Conservation (phyloP, 2,329 filamentous ascomycete genomes). For the Ophiostoma perfectum region DNA sequence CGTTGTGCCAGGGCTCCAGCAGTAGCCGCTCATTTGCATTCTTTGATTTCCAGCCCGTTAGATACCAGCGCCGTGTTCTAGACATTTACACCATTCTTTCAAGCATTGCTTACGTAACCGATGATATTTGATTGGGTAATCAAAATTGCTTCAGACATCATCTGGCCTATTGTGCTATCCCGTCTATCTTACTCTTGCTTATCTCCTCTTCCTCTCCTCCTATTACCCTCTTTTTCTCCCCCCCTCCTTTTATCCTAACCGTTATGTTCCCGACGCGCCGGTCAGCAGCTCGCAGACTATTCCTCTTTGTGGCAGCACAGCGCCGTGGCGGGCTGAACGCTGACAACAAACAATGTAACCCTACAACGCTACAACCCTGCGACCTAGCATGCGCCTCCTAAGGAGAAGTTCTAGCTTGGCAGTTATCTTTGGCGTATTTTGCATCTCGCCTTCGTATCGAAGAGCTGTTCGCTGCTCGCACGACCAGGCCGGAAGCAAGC, state of each 20-base stretch:
- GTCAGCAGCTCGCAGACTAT: conserved; percentile 9
- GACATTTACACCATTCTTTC: not conserved
- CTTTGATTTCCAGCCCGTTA: not conserved
- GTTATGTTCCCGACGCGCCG: not conserved
- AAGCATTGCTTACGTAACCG: not conserved
- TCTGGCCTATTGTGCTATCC: not conserved
- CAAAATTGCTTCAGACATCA: not conserved
- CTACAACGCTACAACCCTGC: not conserved
- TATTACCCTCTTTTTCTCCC: no score
- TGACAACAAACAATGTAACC: not conserved
- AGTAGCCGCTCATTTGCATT: not conserved
- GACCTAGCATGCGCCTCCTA: no score
- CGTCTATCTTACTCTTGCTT: not conserved
- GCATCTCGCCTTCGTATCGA: no score
- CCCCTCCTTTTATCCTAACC: not conserved
- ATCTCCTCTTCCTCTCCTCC: not conserved
- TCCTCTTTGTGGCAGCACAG: not conserved
- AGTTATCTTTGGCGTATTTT: no score
- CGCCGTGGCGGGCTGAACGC: not conserved
- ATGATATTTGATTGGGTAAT: not conserved
- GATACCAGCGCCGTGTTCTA: conserved; percentile 2
- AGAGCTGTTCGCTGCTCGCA: no score
- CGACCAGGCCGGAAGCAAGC: no score
- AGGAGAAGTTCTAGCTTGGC: no score
- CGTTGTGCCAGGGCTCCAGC: conserved; percentile 9